Base-by-base conservation (phyloP, 768 basidiomycete species). In the Psilocybe sp. region DNA sequence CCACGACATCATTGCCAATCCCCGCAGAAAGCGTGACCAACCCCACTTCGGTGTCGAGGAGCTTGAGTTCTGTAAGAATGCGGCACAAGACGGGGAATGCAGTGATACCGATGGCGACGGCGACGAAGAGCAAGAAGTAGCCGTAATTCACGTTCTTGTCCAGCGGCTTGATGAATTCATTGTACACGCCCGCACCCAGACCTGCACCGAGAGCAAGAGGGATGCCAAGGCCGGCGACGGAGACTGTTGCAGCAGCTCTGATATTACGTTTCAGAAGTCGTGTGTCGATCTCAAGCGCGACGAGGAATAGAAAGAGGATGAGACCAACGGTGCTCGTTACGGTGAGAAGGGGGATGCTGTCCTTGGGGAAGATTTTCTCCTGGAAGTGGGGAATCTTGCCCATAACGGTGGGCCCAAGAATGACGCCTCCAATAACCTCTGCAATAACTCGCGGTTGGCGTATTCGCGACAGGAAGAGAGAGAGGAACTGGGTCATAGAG, bases 401-500 rank as follows among this genome's bases (percentile, higher is more conserved):
- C 78, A 91, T 82, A 13, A 88, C 79, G 0, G 81, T 76, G 1
- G 82, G 82, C 36, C 93, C 94, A 11, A 98, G 78, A 15, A 98
- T 62, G 56, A 98, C 84, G 16, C 96, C 96, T 0, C 87, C 92
- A 49, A 98, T 81, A 51, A 97, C 87, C 64, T 98, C 95, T 35
- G 93, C 84, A 46, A 97, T 92, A 51, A 98, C 95, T 15, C 85
- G 77, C 1, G 96, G 96, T 61, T 98, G 95, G 28, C 81, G 83
- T 33, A 96, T 81, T 46, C 77, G 82, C 10, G 71, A 65, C 16
- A 97, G 74, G 40, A 79, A 47, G n/a, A 88, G 66, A 0, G 81
- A 76, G 5, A 98, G 80, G 4, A 87, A 50, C 60, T 94, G 89
- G 32, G 84, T 82, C 75, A 93, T 83, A 35, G 68, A 67, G 49